Conservation (phyloP, 1,139 yeast species). For the Nadsonia starkeyi-henricii region DNA sequence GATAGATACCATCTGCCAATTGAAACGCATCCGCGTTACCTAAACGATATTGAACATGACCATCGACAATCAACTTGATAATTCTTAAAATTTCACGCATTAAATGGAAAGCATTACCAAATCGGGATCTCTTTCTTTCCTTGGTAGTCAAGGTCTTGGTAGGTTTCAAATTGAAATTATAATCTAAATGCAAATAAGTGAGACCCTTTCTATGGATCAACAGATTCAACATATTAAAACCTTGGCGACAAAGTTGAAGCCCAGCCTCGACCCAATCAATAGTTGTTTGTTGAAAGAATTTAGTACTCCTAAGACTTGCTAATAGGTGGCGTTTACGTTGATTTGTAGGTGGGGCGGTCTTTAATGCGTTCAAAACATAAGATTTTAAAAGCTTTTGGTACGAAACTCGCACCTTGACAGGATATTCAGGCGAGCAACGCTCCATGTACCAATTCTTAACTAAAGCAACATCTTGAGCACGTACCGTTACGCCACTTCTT, state of each 20-base stretch:
- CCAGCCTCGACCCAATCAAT: conserved; percentile 99
- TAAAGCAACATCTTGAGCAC: conserved; percentile 86
- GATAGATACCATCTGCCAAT: conserved; percentile 86
- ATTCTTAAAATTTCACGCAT: conserved; percentile 79
- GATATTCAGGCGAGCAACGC: conserved; percentile 43
- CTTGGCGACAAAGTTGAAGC: conserved; percentile 82
- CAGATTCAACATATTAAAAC: conserved; percentile 83
- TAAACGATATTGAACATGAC: conserved; percentile 80
- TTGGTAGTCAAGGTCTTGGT: conserved; percentile 93
- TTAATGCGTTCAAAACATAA: conserved; percentile 55
- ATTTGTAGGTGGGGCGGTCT: conserved; percentile 26
- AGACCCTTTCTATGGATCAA: conserved; percentile 84
- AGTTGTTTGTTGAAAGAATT: conserved; percentile 79
- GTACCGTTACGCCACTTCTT: conserved; percentile 51
- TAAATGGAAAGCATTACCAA: conserved; percentile 92
- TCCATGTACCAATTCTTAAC: conserved; percentile 72
- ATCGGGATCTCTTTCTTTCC: conserved; percentile 88
- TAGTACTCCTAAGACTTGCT: conserved; percentile 57
- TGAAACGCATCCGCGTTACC: conserved; percentile 91
- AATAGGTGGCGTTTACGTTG: conserved; percentile 46
- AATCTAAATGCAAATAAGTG: conserved; percentile 85
- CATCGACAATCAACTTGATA: conserved; percentile 75
- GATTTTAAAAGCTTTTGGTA: conserved; percentile 75
- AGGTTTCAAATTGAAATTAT: conserved; percentile 90
- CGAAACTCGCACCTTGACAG: conserved; percentile 69